Conservation (phyloP, 2,329 filamentous ascomycete species). For the Ceratocystis lukuohia region DNA sequence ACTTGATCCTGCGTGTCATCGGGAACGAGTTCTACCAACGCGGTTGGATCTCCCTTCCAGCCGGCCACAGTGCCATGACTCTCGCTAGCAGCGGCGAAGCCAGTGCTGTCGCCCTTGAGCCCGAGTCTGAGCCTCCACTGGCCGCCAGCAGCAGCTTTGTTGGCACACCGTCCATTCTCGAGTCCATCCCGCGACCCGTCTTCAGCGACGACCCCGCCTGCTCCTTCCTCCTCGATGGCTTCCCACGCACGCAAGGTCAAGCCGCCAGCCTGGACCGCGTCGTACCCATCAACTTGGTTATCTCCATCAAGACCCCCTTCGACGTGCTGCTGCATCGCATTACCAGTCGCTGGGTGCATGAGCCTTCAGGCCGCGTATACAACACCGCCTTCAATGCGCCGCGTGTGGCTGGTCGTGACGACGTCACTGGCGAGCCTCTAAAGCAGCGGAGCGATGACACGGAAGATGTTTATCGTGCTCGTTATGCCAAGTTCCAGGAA, state of each 20-base stretch:
- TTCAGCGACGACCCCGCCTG: constrained; percentile 59
- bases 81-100: constrained; percentile 23
- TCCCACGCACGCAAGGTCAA: constrained; percentile 76
- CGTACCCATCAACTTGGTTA: constrained; percentile 88
- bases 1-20: constrained; percentile 83
- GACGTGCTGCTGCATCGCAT: constrained; percentile 83
- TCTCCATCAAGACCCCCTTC: constrained; percentile 73
- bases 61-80: constrained; percentile 21
- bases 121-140: constrained; percentile 21
- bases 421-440: constrained; percentile 77
- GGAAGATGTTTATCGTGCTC: constrained; percentile 68
- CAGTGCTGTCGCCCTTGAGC: constrained; percentile 19
- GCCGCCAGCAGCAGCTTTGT: constrained; percentile 33
- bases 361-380: constrained; percentile 81
- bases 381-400: constrained; percentile 89
- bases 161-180: constrained; percentile 22
- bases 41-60: constrained; percentile 60
- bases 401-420: constrained; percentile 65
- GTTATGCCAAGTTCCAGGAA: constrained; percentile 74
- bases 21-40: constrained; percentile 73
- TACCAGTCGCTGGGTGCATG: constrained; percentile 84
- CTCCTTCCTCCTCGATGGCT: constrained; percentile 92
- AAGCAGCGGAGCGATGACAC: constrained; percentile 75
- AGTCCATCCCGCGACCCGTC: constrained; percentile 30
- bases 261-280: constrained; percentile 63